Percentiles rank a stretch among this genome's conserved stretches.
Conservation (phyloP, 108 stramenopile genomes). For the Skeletonema tropicum region DNA sequence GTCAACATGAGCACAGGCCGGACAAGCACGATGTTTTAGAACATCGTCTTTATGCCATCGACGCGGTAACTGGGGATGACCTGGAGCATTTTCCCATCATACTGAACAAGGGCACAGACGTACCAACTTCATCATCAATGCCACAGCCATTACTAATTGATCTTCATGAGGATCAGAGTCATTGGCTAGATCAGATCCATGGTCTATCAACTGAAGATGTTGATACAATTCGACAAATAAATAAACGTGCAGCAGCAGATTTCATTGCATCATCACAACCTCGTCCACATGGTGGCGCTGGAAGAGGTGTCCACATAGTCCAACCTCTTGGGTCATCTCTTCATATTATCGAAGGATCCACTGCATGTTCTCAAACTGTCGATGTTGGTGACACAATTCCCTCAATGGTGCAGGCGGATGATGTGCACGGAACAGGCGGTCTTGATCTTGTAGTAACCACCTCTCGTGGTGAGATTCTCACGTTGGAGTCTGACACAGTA, state of each 20-base stretch:
- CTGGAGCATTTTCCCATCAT: constrained; percentile 63
- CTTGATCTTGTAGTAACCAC: constrained; percentile 83
- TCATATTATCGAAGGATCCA: constrained; percentile 75
- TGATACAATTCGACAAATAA: constrained; percentile 35
- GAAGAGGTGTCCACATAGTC: constrained; percentile 76
- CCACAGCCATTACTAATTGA: constrained; percentile 75
- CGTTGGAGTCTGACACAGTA: constrained; percentile 66
- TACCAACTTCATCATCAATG: constrained; percentile 42
- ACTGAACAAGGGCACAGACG: constrained; percentile 44
- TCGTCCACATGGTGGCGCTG: constrained; percentile 64
- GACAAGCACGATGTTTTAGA: constrained; percentile 41
- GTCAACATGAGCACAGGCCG: constrained; percentile 27
- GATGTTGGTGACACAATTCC: constrained; percentile 69
- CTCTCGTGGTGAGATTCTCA: constrained; percentile 69
- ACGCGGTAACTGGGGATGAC: constrained; percentile 69
- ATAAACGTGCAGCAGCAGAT: constrained; percentile 25
- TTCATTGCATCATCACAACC: constrained; percentile 6
- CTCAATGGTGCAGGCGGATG: constrained; percentile 83
- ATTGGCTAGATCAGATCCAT: constrained; percentile 58
- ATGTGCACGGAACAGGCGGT: constrained; percentile 78
- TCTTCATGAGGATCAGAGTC: constrained; percentile 68
- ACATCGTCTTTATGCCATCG: constrained; percentile 64
- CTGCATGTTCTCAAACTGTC: constrained; percentile 75
- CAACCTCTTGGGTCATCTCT: constrained; percentile 65
- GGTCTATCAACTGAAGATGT: constrained; percentile 35